These are phyloP conservation scores for Phaffia australis DNA, from an alignment of 768 basidiomycete genomes.

Conservation along the genomic window DNA sequence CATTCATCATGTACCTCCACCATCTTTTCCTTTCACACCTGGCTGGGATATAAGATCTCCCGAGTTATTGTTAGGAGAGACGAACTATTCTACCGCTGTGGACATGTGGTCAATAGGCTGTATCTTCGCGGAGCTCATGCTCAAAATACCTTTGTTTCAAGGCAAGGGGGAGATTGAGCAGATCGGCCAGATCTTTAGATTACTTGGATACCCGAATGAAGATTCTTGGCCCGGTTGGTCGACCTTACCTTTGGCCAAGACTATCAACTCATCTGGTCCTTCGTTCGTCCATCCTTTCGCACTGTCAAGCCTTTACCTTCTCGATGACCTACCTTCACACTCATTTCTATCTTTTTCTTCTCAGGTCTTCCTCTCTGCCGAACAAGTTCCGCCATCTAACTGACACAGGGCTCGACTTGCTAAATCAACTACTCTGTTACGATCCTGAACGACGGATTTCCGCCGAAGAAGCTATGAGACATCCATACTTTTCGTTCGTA, in stretches of 20 bases:
- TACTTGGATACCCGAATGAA: conserved; percentile 83
- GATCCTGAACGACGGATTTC: conserved; percentile 77
- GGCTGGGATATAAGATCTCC: conserved; percentile 56
- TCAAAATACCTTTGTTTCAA: conserved; percentile 94
- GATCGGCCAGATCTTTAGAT: conserved; percentile 81
- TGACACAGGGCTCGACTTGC: conserved; percentile 67
- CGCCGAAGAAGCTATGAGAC: conserved; percentile 78
- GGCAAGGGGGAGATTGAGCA: conserved; percentile 92
- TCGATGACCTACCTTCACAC: neutral
- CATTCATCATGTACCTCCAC: neutral
- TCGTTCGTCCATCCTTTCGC: conserved; percentile 31
- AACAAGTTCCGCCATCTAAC: conserved; percentile 74
- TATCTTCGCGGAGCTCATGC: conserved; percentile 90
- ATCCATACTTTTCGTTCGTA: conserved; percentile 79
- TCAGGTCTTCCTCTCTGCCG: conserved; percentile 42
- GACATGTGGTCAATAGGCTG: conserved; percentile 99
- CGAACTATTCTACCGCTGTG: conserved; percentile 84
- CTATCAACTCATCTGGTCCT: conserved; percentile 44
- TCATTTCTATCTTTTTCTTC: neutral
- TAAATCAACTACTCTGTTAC: conserved; percentile 72
- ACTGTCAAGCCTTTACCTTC: neutral
- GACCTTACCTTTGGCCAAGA: conserved; percentile 67
- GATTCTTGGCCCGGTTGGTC: conserved; percentile 77
- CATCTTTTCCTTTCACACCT: conserved; percentile 2
- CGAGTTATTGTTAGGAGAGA: conserved; percentile 85